A percentile compares a stretch with the other conserved stretches of the same genome.
These are phyloP conservation scores for Aspergillus nanangensis DNA, from an alignment of 495 filamentous ascomycete species.

Conservation along the genomic window DNA sequence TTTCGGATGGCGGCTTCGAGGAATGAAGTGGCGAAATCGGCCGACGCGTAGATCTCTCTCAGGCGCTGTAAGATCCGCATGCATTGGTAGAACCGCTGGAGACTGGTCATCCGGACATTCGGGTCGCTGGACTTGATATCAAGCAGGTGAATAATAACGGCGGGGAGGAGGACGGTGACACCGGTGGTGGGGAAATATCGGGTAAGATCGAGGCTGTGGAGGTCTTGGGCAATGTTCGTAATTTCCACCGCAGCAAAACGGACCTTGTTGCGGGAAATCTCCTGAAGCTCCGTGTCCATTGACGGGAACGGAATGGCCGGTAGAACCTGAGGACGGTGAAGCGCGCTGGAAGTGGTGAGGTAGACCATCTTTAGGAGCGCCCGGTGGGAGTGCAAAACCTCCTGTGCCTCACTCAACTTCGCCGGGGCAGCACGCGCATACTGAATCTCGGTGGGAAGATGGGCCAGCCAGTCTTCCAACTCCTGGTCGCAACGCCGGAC, in stretches of 20 bases:
- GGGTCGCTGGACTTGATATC: conserved; percentile 78
- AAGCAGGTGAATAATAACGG: conserved; percentile 85
- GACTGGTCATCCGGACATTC: conserved; percentile 59
- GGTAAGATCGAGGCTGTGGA: conserved; percentile 65
- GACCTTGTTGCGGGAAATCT: conserved; percentile 74
- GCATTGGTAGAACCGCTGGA: conserved; percentile 77
- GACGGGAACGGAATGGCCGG: conserved; percentile 63
- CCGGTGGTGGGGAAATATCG: conserved; percentile 80
- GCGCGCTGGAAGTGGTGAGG: conserved; percentile 77
- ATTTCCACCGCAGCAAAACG: conserved; percentile 75
- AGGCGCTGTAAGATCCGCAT: conserved; percentile 79
- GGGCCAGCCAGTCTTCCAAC: conserved; percentile 65
- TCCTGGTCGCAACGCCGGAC: conserved; percentile 70
- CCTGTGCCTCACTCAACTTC: conserved; percentile 45
- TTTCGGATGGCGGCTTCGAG: conserved; percentile 80
- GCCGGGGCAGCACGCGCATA: conserved; percentile 45
- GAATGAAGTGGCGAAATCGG: conserved; percentile 82
- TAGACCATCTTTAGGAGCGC: conserved; percentile 85
- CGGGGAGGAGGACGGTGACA: conserved; percentile 82
- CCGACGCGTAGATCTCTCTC: conserved; percentile 79
- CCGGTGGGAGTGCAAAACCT: conserved; percentile 65
- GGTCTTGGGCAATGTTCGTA: conserved; percentile 68
- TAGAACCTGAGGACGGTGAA: conserved; percentile 84
- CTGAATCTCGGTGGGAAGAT: conserved; percentile 63
- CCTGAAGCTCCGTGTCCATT: conserved; percentile 58